phyloP scores from a whole-genome alignment of 768 basidiomycete genomes.

The Neoboletus subvelutipes region DNA sequence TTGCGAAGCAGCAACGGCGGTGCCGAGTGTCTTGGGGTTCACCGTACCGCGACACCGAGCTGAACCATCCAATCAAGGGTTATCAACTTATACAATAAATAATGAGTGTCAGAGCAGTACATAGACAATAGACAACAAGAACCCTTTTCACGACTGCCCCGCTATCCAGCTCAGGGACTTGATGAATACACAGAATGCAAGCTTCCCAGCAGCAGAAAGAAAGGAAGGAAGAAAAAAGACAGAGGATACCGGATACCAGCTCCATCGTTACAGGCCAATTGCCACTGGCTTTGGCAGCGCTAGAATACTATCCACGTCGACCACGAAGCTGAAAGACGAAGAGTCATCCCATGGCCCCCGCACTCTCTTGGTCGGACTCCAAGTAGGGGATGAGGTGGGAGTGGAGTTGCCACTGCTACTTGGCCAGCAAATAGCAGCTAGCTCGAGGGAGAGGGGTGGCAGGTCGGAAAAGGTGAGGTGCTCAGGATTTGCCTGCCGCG shows the following conservation, averaged over 20 bases:
- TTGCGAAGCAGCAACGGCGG: neutral
- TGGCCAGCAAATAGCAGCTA: conserved; percentile 18
- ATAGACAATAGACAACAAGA: neutral
- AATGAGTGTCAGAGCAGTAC: conserved; percentile 1
- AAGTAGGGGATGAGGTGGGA: conserved; percentile 20
- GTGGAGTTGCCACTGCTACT: conserved; percentile 6
- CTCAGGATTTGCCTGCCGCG: conserved; percentile 5
- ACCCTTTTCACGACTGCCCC: neutral
- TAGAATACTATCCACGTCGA: conserved; percentile 50
- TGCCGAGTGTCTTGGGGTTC: neutral
- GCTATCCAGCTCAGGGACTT: conserved; percentile 1
- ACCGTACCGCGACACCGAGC: no score
- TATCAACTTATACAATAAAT: no score
- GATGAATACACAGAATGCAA: neutral
- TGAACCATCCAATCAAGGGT: neutral
- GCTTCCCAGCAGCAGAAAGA: conserved; percentile 4
- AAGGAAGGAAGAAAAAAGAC: neutral
- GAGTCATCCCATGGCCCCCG: conserved; percentile 65
- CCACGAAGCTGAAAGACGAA: conserved; percentile 38
- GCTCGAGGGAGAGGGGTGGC: conserved; percentile 24
- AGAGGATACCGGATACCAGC: conserved; percentile 1
- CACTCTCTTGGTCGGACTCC: conserved; percentile 19
- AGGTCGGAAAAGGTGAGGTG: conserved; percentile 20
- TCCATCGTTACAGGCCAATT: conserved; percentile 11
- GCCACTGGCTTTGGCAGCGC: conserved; percentile 48